These are phyloP conservation scores for Lactarius hatsudake DNA, from an alignment of 768 basidiomycete species.

Conservation along the genomic window DNA sequence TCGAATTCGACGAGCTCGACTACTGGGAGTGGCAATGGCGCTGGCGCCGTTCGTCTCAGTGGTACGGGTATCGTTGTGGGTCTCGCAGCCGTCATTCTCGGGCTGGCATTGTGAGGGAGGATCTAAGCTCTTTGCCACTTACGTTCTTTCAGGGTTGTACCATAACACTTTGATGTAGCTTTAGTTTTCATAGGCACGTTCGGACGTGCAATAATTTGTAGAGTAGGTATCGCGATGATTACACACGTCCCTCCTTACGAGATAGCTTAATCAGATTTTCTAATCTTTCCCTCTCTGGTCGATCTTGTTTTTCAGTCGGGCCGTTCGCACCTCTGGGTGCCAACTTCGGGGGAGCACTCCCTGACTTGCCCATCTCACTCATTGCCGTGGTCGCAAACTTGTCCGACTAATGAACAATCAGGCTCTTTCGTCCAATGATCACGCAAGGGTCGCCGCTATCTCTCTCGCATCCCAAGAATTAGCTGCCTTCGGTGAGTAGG, in stretches of 20 bases:
- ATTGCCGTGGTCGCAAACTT: neutral
- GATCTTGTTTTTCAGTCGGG: neutral
- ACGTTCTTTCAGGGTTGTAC: slow-evolving; percentile 21
- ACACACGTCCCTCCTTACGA: neutral
- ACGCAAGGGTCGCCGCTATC: neutral
- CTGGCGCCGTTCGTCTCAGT: slow-evolving; percentile 24
- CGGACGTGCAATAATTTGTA: slow-evolving; percentile 1
- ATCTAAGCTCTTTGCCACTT: neutral
- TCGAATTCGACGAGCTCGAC: slow-evolving; percentile 14
- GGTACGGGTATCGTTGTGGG: slow-evolving; percentile 6
- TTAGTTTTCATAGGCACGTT: slow-evolving; percentile 5
- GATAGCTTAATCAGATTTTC: neutral
- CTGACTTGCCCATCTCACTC: neutral
- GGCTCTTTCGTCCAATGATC: slow-evolving; percentile 3
- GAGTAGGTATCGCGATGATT: slow-evolving; percentile 3
- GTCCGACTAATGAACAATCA: slow-evolving; percentile 10
- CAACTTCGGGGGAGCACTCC: neutral
- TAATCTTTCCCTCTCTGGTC: neutral
- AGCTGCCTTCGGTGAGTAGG: slow-evolving; percentile 9
- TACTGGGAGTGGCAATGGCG: slow-evolving; percentile 17
- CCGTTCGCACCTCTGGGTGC: neutral
- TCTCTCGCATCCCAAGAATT: neutral
- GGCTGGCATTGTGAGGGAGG: slow-evolving; percentile 8
- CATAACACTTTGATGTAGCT: slow-evolving; percentile 10
- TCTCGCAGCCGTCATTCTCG: slow-evolving; percentile 14